Conservation (phyloP, 768 basidiomycete genomes). For the Trametes cinnabarina region DNA sequence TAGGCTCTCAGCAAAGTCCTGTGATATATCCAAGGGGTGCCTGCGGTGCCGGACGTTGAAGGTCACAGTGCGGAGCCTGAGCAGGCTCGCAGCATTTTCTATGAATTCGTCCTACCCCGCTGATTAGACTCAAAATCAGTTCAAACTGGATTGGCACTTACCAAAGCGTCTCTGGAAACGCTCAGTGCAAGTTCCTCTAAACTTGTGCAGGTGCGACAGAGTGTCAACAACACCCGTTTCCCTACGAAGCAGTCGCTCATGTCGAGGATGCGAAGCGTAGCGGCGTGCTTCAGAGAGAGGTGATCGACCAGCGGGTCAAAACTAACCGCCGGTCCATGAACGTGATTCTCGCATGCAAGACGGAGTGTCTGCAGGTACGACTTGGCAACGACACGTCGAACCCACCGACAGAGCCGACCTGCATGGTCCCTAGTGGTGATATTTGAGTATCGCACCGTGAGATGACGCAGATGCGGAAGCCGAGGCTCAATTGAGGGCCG, state of each 20-base stretch:
- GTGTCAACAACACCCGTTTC: constrained; percentile 22
- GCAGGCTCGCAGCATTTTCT: not conserved
- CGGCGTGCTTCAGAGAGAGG: constrained; percentile 33
- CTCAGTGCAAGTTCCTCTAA: constrained; percentile 40
- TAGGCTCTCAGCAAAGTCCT: not conserved
- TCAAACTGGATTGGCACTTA: constrained; percentile 21
- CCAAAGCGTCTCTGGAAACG: constrained; percentile 33
- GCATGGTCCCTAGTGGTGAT: constrained; percentile 26
- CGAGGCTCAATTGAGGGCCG: constrained; percentile 12
- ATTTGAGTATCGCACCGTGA: constrained; percentile 31
- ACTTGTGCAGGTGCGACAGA: constrained; percentile 32
- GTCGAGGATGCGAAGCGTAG: constrained; percentile 34
- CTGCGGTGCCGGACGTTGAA: constrained; percentile 6
- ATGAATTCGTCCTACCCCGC: not conserved
- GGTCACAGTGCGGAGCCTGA: not conserved
- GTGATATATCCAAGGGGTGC: not conserved
- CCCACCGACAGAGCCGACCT: constrained; percentile 40
- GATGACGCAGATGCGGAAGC: constrained; percentile 30
- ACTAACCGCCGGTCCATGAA: constrained; percentile 22
- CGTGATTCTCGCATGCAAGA: constrained; percentile 31
- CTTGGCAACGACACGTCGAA: constrained; percentile 34
- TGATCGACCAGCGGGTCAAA: constrained; percentile 42
- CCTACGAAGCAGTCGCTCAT: constrained; percentile 33
- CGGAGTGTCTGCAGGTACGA: constrained; percentile 37
- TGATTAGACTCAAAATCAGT: too few relatives aligned